These are phyloP conservation scores for Amanita muscaria DNA, from an alignment of 768 basidiomycete species.

Conservation along the genomic window DNA sequence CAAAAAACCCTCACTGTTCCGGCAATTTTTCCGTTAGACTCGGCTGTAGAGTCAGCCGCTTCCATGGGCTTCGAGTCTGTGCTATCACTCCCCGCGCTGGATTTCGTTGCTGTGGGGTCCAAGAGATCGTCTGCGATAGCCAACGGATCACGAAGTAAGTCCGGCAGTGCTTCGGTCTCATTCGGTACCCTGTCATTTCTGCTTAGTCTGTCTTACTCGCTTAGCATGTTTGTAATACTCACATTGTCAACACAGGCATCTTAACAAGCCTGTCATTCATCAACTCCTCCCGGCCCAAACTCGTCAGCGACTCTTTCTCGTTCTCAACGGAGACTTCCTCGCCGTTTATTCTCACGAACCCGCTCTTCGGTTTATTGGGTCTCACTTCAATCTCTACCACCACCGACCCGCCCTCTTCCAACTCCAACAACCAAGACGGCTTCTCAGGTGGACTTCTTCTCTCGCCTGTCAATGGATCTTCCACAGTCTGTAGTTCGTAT, in stretches of 20 bases:
- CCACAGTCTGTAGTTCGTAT: slow-evolving; percentile 64
- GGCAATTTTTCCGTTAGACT: slow-evolving; percentile 7
- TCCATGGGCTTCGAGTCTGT: slow-evolving; percentile 16
- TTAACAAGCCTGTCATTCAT: slow-evolving; percentile 60
- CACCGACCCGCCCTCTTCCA: slow-evolving; percentile 21
- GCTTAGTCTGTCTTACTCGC: slow-evolving; percentile 10
- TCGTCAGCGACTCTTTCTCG: slow-evolving; percentile 72
- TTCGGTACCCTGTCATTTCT: slow-evolving; percentile 36
- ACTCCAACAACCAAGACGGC: slow-evolving; percentile 68
- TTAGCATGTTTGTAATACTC: slow-evolving; percentile 15
- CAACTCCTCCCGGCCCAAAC: slow-evolving; percentile 66
- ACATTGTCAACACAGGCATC: slow-evolving; percentile 66
- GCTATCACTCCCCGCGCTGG: slow-evolving; percentile 8
- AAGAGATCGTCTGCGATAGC: slow-evolving; percentile 54
- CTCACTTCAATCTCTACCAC: slow-evolving; percentile 49
- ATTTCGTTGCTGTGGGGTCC: slow-evolving; percentile 25
- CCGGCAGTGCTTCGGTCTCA: slow-evolving; percentile 50
- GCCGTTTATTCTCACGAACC: slow-evolving; percentile 33
- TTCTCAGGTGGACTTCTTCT: slow-evolving; percentile 47
- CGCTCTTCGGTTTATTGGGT: slow-evolving; percentile 29
- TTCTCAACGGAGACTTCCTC: slow-evolving; percentile 50
- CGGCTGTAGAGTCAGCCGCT: slow-evolving; percentile 10
- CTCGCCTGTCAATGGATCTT: slow-evolving; percentile 76
- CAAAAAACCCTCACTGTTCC: slow-evolving; percentile 13
- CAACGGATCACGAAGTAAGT: slow-evolving; percentile 50